Conservation (phyloP, 176 grass and related monocot species). For the Canna indica region DNA sequence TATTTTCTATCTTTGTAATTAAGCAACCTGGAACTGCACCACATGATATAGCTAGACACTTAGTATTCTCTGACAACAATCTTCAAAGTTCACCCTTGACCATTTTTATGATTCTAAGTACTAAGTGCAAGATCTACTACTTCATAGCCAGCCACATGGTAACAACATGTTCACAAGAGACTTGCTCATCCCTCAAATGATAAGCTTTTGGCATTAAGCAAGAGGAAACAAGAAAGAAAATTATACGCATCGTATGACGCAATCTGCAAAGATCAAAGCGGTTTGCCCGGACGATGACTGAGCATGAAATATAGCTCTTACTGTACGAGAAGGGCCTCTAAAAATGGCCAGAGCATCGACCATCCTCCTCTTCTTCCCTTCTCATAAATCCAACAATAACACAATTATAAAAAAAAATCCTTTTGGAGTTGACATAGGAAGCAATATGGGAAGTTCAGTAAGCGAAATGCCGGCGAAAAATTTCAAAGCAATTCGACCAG, state of each 20-base stretch:
- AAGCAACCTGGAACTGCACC: too few relatives aligned
- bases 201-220: too few relatives aligned
- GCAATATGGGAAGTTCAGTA: conserved; percentile 34
- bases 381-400: conserved; percentile 11
- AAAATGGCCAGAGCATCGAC: not conserved
- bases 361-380: conserved; percentile 20
- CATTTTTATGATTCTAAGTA: not conserved
- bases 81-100: too few relatives aligned
- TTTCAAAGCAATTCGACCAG: conserved; percentile 28
- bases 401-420: not conserved
- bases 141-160: not conserved
- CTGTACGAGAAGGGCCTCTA: not conserved
- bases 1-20: too few relatives aligned
- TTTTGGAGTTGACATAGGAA: not conserved
- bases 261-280: too few relatives aligned
- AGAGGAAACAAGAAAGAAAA: too few relatives aligned
- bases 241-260: too few relatives aligned
- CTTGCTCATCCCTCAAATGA: too few relatives aligned
- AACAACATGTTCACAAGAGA: too few relatives aligned
- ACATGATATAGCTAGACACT: too few relatives aligned
- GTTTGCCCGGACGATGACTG: too few relatives aligned
- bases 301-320: not conserved
- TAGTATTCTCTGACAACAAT: too few relatives aligned
- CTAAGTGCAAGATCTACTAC: not conserved
- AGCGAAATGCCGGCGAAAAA: conserved; percentile 23